Evolutionary conservation across 129 eudicot genomes (phyloP).

Genomic region (Heracleum sosnowskyi): DNA sequence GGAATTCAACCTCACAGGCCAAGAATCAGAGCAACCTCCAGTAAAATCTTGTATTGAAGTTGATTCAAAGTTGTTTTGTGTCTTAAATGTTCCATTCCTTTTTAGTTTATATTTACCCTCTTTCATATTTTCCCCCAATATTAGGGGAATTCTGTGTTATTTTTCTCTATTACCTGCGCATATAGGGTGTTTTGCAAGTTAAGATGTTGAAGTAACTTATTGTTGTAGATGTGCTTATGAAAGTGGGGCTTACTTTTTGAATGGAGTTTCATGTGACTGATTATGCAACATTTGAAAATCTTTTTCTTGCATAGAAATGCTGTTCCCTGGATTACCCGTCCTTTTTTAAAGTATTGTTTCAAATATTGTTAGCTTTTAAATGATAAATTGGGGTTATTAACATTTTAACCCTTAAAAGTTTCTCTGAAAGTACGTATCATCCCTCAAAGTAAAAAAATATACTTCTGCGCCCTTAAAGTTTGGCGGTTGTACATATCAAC

Average conservation of each 20-base stretch:
- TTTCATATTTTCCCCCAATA: not conserved
- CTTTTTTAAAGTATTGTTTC: not conserved
- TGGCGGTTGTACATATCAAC: too few species aligned
- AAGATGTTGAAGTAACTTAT: not conserved
- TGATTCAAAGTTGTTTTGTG: not conserved
- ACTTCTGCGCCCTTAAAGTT: too few species aligned
- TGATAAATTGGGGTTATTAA: too few species aligned
- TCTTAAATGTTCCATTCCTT: not conserved
- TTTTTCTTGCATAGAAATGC: not conserved
- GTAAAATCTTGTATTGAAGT: not conserved
- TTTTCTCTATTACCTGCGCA: not conserved
- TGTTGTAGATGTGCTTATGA: constrained; percentile 7
- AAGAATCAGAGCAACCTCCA: not conserved
- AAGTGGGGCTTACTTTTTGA: not conserved
- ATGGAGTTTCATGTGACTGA: not conserved
- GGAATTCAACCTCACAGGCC: not conserved
- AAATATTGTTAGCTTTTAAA: too few species aligned
- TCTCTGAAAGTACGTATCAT: too few species aligned
- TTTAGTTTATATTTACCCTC: not conserved
- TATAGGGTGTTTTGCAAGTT: not conserved
- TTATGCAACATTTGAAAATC: not conserved
- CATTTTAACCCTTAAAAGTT: too few species aligned
- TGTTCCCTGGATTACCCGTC: not conserved
- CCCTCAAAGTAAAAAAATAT: too few species aligned
- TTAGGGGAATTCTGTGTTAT: not conserved